Conservation (phyloP, 352 stramenopile genomes). For the Pythium aphanidermatum region DNA sequence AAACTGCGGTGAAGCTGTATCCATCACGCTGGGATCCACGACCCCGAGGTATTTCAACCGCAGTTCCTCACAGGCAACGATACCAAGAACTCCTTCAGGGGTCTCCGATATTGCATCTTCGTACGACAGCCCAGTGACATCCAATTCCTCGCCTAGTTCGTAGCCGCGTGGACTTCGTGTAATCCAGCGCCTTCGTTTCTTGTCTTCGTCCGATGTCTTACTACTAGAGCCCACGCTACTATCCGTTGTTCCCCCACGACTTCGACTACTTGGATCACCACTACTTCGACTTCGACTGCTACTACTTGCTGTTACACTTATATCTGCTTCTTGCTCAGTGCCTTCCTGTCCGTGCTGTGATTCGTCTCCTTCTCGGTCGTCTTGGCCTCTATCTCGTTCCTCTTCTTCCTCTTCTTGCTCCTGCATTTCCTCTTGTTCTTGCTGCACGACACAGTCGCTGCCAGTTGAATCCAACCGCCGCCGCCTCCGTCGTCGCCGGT, state of each 20-base stretch:
- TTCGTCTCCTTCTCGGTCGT: background rate
- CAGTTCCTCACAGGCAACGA: slow-evolving; percentile 64
- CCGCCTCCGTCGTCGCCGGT: background rate
- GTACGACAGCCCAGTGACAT: slow-evolving; percentile 42
- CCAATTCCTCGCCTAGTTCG: slow-evolving; percentile 49
- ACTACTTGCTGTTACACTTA: no score
- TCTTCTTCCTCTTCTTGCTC: background rate
- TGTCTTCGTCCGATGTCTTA: slow-evolving; percentile 23
- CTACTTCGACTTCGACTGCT: slow-evolving; percentile 12
- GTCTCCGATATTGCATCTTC: slow-evolving; percentile 46
- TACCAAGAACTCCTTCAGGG: slow-evolving; percentile 43
- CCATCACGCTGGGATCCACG: slow-evolving; percentile 38
- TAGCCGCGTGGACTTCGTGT: slow-evolving; percentile 61
- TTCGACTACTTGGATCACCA: slow-evolving; percentile 1
- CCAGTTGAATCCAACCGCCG: slow-evolving; percentile 5
- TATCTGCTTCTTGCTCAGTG: no score
- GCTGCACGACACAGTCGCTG: background rate
- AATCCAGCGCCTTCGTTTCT: slow-evolving; percentile 33
- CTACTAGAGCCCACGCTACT: no score
- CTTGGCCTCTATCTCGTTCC: background rate
- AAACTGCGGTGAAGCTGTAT: slow-evolving; percentile 62
- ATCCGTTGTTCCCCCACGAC: background rate
- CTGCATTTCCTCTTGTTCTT: background rate
- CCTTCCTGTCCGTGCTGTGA: background rate
- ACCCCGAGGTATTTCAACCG: slow-evolving; percentile 68